phyloP scores from a whole-genome alignment of 1,284 basidiomycete genomes.

The Somion occarium region DNA sequence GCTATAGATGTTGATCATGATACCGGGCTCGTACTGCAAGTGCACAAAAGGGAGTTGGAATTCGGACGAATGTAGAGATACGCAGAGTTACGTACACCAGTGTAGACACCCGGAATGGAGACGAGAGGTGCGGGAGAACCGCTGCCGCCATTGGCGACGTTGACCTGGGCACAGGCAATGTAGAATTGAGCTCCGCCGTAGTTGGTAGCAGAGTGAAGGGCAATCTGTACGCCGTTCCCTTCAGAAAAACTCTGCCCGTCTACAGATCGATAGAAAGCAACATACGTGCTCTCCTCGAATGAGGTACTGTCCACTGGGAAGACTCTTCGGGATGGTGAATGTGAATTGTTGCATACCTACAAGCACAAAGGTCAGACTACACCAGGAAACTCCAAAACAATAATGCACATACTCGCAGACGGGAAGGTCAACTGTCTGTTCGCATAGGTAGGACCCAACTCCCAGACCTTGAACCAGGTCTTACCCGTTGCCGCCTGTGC shows the following conservation, averaged over 20 bases:
- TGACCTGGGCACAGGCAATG: slow-evolving; percentile 7
- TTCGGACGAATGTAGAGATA: neutral
- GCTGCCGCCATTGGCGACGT: slow-evolving; percentile 17
- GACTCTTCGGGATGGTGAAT: slow-evolving; percentile 10
- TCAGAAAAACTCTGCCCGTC: neutral
- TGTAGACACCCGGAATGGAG: slow-evolving; percentile 7
- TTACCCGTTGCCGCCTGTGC: slow-evolving; percentile 35
- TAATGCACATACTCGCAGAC: slow-evolving; percentile 28
- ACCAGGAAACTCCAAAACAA: neutral
- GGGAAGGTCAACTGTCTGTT: slow-evolving; percentile 27
- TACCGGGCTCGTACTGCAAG: slow-evolving; percentile 20
- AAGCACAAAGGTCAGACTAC: neutral
- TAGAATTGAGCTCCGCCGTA: slow-evolving; percentile 9
- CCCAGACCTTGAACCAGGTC: slow-evolving; percentile 48
- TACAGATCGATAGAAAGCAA: neutral
- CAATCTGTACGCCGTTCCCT: slow-evolving; percentile 23
- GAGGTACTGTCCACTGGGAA: slow-evolving; percentile 14
- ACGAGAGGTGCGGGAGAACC: slow-evolving; percentile 6
- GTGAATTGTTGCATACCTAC: slow-evolving; percentile 24
- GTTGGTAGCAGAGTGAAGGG: slow-evolving; percentile 5
- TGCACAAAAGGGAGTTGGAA: neutral
- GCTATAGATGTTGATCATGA: slow-evolving; percentile 26
- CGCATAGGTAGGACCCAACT: slow-evolving; percentile 32
- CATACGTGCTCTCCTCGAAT: slow-evolving; percentile 15
- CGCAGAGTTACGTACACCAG: slow-evolving; percentile 19